Evolutionary conservation across 2,329 filamentous ascomycete genomes (phyloP).

Genomic region (Fusarium sp.): DNA sequence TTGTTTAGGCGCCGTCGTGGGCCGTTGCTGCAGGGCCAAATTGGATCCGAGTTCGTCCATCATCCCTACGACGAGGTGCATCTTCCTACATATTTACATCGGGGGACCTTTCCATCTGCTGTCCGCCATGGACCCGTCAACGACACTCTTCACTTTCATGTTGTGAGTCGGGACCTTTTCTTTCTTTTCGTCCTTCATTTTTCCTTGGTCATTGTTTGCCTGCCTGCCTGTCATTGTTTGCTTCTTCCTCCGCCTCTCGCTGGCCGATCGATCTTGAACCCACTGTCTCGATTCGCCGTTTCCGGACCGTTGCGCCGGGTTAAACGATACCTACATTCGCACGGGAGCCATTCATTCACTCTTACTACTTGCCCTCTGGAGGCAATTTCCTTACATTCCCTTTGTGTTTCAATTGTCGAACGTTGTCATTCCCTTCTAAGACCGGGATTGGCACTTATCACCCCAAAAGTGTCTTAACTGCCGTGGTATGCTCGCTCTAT

Average conservation of each 20-base stretch:
- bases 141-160: slow-evolving; percentile 76
- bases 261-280: slow-evolving; percentile 32
- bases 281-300: slow-evolving; percentile 15
- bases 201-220: slow-evolving; percentile 9
- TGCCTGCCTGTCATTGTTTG: slow-evolving; percentile 22
- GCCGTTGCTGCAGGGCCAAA: slow-evolving; percentile 29
- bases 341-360: slow-evolving; percentile 8
- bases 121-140: slow-evolving; percentile 67
- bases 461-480: slow-evolving; percentile 42
- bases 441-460: slow-evolving; percentile 35
- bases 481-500: slow-evolving; percentile 42
- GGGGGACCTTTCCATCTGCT: slow-evolving; percentile 19
- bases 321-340: not conserved
- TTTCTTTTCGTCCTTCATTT: slow-evolving; percentile 40
- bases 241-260: slow-evolving; percentile 33
- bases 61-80: slow-evolving; percentile 22
- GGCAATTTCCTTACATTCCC: slow-evolving; percentile 41
- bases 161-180: slow-evolving; percentile 65
- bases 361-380: slow-evolving; percentile 13
- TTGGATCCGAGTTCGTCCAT: slow-evolving; percentile 22
- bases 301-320: slow-evolving; percentile 24
- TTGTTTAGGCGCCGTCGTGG: slow-evolving; percentile 43
- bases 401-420: slow-evolving; percentile 43
- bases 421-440: slow-evolving; percentile 35
- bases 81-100: slow-evolving; percentile 44